These are phyloP conservation scores for Echinosophora koreensis DNA, from an alignment of 306 rosid species.

Conservation along the genomic window DNA sequence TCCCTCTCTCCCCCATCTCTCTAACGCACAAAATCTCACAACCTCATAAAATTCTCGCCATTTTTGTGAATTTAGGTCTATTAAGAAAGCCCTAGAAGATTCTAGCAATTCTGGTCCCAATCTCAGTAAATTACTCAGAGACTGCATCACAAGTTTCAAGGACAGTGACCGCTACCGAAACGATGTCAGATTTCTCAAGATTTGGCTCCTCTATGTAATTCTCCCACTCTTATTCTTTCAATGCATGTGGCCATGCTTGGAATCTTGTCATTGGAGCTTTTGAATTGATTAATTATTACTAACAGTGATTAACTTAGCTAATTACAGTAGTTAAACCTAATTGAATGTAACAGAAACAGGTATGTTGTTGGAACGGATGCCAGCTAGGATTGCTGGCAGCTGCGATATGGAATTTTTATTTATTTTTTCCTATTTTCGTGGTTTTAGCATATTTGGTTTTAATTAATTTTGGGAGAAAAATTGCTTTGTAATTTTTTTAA, in stretches of 20 bases:
- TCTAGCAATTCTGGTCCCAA: conserved; percentile 42
- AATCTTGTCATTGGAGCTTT: background rate
- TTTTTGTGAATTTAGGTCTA: conserved; percentile 56
- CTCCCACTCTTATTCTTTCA: background rate
- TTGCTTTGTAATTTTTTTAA: no score
- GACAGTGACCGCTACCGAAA: conserved; percentile 59
- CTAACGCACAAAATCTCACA: background rate
- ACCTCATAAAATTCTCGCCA: background rate
- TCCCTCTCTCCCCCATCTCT: background rate
- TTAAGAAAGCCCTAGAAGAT: conserved; percentile 61
- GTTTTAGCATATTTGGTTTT: background rate
- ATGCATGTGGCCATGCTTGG: background rate
- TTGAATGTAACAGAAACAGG: background rate
- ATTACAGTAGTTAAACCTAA: background rate
- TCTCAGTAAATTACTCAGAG: conserved; percentile 56
- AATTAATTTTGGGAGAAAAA: background rate
- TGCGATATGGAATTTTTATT: background rate
- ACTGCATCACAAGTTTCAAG: conserved; percentile 68
- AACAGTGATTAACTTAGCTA: background rate
- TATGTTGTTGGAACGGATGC: background rate
- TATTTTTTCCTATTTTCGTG: no score
- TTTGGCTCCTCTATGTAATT: conserved; percentile 80
- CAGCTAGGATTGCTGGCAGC: conserved; percentile 1
- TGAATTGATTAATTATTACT: background rate
- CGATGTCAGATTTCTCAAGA: conserved; percentile 82